These are phyloP conservation scores for Mantamonas sphyraenae DNA, from an alignment of 78 protist genomes.

Conservation along the genomic window DNA sequence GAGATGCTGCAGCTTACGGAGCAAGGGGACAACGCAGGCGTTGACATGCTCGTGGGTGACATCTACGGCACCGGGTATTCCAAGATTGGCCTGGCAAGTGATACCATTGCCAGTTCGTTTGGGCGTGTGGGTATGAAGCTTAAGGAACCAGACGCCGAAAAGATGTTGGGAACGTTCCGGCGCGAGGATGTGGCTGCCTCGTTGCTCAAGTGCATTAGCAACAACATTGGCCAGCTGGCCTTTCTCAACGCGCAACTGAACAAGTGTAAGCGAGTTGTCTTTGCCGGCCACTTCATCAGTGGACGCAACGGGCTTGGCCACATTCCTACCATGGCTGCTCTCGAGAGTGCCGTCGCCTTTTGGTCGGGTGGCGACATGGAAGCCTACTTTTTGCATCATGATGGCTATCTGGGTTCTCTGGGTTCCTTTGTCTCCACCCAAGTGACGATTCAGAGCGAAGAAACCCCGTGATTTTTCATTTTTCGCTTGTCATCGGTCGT, in stretches of 20 bases:
- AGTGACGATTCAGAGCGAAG: conserved; percentile 11
- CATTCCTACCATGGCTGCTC: conserved; percentile 45
- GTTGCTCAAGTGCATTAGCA: conserved; percentile 67
- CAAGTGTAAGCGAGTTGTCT: conserved; percentile 45
- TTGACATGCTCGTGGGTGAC: conserved; percentile 92
- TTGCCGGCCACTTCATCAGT: conserved; percentile 75
- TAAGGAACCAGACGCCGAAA: no score
- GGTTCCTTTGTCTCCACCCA: conserved; percentile 57
- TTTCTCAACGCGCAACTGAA: conserved; percentile 49
- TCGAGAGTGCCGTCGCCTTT: conserved; percentile 55
- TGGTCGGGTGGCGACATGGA: conserved; percentile 63
- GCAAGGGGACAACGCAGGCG: conserved; percentile 27
- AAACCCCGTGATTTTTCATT: not conserved
- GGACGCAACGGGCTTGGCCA: conserved; percentile 49
- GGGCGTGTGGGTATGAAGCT: no score
- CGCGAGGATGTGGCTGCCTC: no score
- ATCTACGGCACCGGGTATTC: conserved; percentile 84
- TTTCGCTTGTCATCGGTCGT: no score
- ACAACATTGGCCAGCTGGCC: conserved; percentile 84
- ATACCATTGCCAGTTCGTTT: conserved; percentile 52
- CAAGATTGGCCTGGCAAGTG: conserved; percentile 38
- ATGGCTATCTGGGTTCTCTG: conserved; percentile 77
- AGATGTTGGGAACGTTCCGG: no score
- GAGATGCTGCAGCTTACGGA: conserved; percentile 42
- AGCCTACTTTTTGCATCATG: conserved; percentile 70